A percentile compares a stretch with the other conserved stretches of the same genome.
phyloP scores from a whole-genome alignment of 2,329 filamentous ascomycete species.

The Penicillium corylophilum region DNA sequence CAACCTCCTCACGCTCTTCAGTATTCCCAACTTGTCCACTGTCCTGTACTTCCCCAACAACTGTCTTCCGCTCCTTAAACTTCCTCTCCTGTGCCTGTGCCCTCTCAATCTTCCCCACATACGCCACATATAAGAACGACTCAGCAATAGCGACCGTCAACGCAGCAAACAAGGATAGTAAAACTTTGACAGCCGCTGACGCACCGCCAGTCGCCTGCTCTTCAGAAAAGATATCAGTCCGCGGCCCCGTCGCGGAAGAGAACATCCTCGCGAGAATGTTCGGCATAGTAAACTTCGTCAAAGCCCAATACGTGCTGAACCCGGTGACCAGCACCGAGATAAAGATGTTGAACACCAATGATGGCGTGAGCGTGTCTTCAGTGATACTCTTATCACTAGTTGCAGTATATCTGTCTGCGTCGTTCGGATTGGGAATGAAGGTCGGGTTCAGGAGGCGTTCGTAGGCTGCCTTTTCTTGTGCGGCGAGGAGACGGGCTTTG shows the following conservation, averaged over 20 bases:
- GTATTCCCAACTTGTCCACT: not conserved
- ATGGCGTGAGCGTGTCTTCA: slow-evolving; percentile 42
- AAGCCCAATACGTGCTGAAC: slow-evolving; percentile 46
- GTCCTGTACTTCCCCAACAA: slow-evolving; percentile 12
- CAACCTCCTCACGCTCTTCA: slow-evolving; percentile 15
- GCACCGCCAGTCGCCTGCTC: slow-evolving; percentile 8
- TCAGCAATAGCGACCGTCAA: slow-evolving; percentile 49
- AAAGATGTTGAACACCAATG: slow-evolving; percentile 82
- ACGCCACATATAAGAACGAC: slow-evolving; percentile 48
- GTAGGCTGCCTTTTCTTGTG: slow-evolving; percentile 81
- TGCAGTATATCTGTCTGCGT: slow-evolving; percentile 40
- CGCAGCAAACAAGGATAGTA: slow-evolving; percentile 42
- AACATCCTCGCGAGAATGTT: slow-evolving; percentile 25
- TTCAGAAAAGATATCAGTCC: not conserved
- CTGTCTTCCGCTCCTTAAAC: slow-evolving; percentile 13
- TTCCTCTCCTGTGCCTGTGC: slow-evolving; percentile 13
- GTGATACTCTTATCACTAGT: slow-evolving; percentile 4
- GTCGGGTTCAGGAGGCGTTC: slow-evolving; percentile 66
- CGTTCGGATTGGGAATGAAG: slow-evolving; percentile 53
- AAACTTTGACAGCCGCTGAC: slow-evolving; percentile 35
- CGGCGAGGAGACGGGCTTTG: slow-evolving; percentile 78
- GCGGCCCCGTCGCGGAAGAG: slow-evolving; percentile 15
- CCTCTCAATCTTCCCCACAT: slow-evolving; percentile 44
- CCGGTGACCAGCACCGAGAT: slow-evolving; percentile 75
- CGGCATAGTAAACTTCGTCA: slow-evolving; percentile 39